These are phyloP conservation scores for Crithidia thermophila DNA, from an alignment of 208 protist genomes.

Conservation along the genomic window DNA sequence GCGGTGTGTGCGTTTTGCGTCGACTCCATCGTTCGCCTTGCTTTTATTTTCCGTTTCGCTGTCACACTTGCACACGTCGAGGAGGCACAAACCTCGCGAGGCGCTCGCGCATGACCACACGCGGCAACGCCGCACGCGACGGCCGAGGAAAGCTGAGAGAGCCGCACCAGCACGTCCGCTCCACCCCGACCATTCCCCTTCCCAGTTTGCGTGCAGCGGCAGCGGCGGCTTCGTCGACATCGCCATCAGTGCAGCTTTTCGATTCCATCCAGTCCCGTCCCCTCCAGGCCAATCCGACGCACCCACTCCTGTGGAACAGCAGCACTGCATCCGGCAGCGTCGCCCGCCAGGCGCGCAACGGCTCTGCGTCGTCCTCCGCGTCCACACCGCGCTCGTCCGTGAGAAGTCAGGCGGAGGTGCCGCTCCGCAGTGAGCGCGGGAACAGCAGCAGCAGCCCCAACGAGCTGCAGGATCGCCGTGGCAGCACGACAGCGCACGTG, in stretches of 20 bases:
- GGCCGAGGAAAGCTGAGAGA: constrained; percentile 11
- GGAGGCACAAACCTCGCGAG: too few relatives aligned
- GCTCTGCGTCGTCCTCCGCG: background rate
- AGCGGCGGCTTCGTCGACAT: background rate
- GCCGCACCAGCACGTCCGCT: background rate
- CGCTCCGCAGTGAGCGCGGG: background rate
- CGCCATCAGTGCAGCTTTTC: constrained; percentile 1
- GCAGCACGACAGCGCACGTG: constrained; percentile 8
- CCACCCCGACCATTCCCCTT: background rate
- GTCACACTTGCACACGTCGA: too few relatives aligned
- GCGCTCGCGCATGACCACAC: background rate
- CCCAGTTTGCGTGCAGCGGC: constrained; percentile 4
- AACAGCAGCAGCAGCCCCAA: background rate
- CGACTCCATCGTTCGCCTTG: too few relatives aligned
- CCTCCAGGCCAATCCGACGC: constrained; percentile 34
- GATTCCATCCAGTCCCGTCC: constrained; percentile 34
- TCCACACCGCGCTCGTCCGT: constrained; percentile 20
- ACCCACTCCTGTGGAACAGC: constrained; percentile 27
- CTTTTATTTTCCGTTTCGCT: background rate
- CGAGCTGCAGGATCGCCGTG: constrained; percentile 4
- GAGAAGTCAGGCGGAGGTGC: background rate
- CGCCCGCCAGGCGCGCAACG: background rate
- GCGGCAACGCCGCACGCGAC: background rate
- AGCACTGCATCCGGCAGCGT: background rate
- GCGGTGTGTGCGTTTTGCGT: too few relatives aligned